Percentiles rank a stretch among this genome's conserved stretches.
Conservation (phyloP, 1,284 basidiomycete species). For the Heterobasidion annosum region DNA sequence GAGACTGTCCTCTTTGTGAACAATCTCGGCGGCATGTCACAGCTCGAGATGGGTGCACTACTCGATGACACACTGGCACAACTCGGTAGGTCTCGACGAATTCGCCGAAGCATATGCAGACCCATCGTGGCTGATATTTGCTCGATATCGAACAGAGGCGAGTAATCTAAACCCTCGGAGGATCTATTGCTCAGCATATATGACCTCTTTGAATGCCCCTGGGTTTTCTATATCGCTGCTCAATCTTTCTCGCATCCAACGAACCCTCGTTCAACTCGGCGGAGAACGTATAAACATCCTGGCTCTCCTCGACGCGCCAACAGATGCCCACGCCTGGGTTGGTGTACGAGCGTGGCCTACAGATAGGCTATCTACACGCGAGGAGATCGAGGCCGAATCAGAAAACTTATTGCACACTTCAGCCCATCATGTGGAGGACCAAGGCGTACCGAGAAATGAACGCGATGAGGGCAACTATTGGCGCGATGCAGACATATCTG, state of each 20-base stretch:
- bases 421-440: background rate
- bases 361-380: background rate
- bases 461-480: background rate
- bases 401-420: background rate
- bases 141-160: background rate
- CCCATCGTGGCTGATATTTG: background rate
- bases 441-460: background rate
- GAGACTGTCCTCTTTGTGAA: slow-evolving; percentile 39
- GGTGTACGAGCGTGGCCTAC: slow-evolving; percentile 18
- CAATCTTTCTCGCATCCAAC: slow-evolving; percentile 17
- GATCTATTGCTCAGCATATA: slow-evolving; percentile 27
- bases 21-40: slow-evolving; percentile 47
- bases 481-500: slow-evolving; percentile 5
- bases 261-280: background rate
- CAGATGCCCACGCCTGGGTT: slow-evolving; percentile 28
- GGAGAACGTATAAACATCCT: slow-evolving; percentile 15
- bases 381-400: slow-evolving; percentile 4
- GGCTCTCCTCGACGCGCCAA: slow-evolving; percentile 28
- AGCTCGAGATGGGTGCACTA: slow-evolving; percentile 43
- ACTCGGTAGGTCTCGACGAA: slow-evolving; percentile 24
- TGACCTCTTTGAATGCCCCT: slow-evolving; percentile 36
- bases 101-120: background rate
- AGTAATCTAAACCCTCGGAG: slow-evolving; percentile 2
- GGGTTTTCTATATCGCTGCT: slow-evolving; percentile 33
- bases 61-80: slow-evolving; percentile 30